Base-by-base conservation (phyloP, 148 eudicot species). In the Silene uniflora region DNA sequence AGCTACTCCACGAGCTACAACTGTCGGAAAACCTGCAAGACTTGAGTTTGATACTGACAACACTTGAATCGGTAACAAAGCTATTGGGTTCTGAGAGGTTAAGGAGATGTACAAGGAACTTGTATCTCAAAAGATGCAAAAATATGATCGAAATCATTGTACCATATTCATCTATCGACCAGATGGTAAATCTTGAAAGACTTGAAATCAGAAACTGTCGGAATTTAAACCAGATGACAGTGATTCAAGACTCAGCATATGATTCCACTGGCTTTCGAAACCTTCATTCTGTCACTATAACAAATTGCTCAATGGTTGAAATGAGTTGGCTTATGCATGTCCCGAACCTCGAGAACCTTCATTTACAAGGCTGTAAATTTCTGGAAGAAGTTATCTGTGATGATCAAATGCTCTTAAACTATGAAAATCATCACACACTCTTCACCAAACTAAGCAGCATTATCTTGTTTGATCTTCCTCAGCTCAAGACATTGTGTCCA, bases 381-480 rank as follows among this genome's bases (percentile, higher is more conserved):
- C 73, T 71, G 62, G 32, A 71, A 71, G 42, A 71, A 14, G 59
- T 71, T 21, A 10, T 76, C 16, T 7, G 56, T 68, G 79, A 76
- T 68, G 52, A 10, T 13, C 55, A 27, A 67, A 12, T 59, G 22
- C 54, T 69, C 8, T 67, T 14, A 27, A 65, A 67, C 35, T 69
- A 22, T 68, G 79, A 76, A 59, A 69, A 69, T 46, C 21, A 69
- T 58, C 10, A 44, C 7, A 69, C 39, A 35, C 42, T 69, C 8
- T 76, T 76, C 67, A 9, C 67, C 16, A 76, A 18, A 59, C 73
- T 76, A 24, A 59, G 5, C 56, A 69, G 59, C 35, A 69, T 76
- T 35, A 44, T 52, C 10, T 16, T 76, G 73, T 76, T 76, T 44
- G 79, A 76, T 76, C 79, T 76, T 76, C 79, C 79, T 6, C 10